Evolutionary conservation across 202 grass and related monocot species (phyloP).

Genomic region (Dendrocalamus latiflorus): DNA sequence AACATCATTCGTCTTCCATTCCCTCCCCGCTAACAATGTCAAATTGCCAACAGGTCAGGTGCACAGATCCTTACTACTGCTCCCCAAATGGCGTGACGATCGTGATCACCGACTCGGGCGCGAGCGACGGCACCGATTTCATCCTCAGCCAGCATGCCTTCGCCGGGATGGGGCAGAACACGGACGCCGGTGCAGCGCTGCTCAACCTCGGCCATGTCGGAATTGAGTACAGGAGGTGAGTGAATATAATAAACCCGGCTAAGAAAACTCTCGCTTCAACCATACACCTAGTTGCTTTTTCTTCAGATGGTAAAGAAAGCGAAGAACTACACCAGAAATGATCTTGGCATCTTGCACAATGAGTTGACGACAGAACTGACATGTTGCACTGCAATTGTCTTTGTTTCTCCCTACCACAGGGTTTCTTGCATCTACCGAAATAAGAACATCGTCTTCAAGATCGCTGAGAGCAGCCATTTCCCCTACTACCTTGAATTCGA

Average conservation of each 20-base stretch:
- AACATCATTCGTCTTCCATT: no score
- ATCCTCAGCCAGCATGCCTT: no score
- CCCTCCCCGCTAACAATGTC: no score
- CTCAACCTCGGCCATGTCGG: background rate
- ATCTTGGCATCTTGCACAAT: no score
- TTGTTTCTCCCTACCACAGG: slow-evolving; percentile 20
- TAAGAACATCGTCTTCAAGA: slow-evolving; percentile 65
- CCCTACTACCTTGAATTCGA: slow-evolving; percentile 37
- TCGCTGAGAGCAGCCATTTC: background rate
- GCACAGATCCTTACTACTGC: no score
- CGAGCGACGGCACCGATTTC: no score
- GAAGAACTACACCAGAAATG: background rate
- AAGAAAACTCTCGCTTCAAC: background rate
- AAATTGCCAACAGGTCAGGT: no score
- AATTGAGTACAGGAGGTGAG: slow-evolving; percentile 52
- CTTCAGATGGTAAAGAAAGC: background rate
- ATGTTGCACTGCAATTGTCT: background rate
- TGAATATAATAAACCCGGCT: background rate
- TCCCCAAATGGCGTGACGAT: no score
- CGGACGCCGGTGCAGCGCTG: no score
- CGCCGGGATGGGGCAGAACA: no score
- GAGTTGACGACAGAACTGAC: no score
- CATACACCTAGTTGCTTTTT: background rate
- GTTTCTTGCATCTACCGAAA: slow-evolving; percentile 51
- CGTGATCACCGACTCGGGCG: no score